Evolutionary conservation across 768 basidiomycete genomes (phyloP), one percentile per base, ranked within the genome.

Genomic region (Chalciporus chontae): DNA sequence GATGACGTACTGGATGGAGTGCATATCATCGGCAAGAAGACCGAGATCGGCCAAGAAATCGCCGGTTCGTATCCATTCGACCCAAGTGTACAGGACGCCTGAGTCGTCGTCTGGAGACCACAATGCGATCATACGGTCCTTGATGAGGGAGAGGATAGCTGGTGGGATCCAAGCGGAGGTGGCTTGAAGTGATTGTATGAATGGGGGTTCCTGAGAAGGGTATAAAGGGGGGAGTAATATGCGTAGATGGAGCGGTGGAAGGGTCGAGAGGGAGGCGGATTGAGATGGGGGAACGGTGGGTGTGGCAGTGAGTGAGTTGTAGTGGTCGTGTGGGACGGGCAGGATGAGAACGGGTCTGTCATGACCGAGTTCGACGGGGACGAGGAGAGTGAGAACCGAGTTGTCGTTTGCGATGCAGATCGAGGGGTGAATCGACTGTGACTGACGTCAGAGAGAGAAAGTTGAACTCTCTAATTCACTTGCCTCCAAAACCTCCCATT

Each of bases 401-500:
- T 70, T 63, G 26, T 66, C 60, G 43, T 69, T 76, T 5, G 79
- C 77, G 34, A 85, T 55, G 60, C 73, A 88, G 38, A 69, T 63
- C 61, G 88, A 84, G 32, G 88, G 88, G 62, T 83, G 86, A 40
- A 90, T 90, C n/a, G 87, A 81, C 87, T 90, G 54, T 8, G 52
- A 34, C 41, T 10, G 32, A n/a, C 3, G 43, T 46, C 41, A 52
- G 34, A 36, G n/a, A n/a, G n/a, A n/a, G 4, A 4, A 15, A 15
- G 17, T 11, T 15, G 24, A 7, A 21, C 15, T 40, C 6, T 59
- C 44, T 21, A 53, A 6, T 21, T n/a, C 9, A 62, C 71, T 31
- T 53, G 82, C 85, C 76, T 81, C 75, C 19, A 87, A 58, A 18
- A 85, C 83, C 51, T 82, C 77, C 62, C 73, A 77, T 61, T 87